These are phyloP conservation scores for Coniochaeta sp. DNA, from an alignment of 2,329 filamentous ascomycete genomes.

Conservation along the genomic window DNA sequence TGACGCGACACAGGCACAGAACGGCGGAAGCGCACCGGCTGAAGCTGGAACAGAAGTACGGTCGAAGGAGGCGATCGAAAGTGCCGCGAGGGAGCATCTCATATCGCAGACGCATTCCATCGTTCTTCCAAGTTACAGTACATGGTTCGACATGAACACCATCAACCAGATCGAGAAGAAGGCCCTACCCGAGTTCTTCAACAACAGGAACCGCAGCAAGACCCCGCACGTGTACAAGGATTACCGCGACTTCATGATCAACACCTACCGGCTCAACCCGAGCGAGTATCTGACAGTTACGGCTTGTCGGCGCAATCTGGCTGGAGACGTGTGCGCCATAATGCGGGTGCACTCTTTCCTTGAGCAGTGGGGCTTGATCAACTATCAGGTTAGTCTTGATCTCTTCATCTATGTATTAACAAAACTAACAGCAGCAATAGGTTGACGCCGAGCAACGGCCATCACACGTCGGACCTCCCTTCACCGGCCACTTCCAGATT, in stretches of 20 bases:
- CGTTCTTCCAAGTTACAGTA: conserved; percentile 93
- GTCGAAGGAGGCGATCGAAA: conserved; percentile 74
- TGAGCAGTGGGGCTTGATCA: conserved; percentile 97
- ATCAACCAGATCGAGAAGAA: conserved; percentile 91
- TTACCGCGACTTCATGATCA: conserved; percentile 99
- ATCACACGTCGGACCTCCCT: conserved; percentile 91
- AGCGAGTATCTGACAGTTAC: conserved; percentile 96
- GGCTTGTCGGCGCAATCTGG: conserved; percentile 87
- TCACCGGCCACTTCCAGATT: conserved; percentile 94
- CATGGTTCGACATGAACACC: conserved; percentile 97
- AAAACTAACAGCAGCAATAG: conserved; percentile 34
- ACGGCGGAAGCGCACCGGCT: conserved; percentile 19
- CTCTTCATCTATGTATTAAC: background rate
- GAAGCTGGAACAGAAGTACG: conserved; percentile 51
- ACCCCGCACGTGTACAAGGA: conserved; percentile 96
- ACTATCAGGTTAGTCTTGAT: conserved; percentile 76
- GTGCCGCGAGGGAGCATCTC: conserved; percentile 82
- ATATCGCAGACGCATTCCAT: conserved; percentile 92
- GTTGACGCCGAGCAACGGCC: conserved; percentile 93
- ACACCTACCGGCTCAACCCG: conserved; percentile 94
- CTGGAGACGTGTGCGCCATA: conserved; percentile 96
- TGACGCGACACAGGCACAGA: conserved; percentile 36
- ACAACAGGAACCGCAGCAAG: conserved; percentile 95
- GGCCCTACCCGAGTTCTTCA: conserved; percentile 96
- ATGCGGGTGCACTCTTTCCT: conserved; percentile 98